These are phyloP conservation scores for Corchorus capsularis DNA, from an alignment of 345 rosid genomes.

Conservation along the genomic window DNA sequence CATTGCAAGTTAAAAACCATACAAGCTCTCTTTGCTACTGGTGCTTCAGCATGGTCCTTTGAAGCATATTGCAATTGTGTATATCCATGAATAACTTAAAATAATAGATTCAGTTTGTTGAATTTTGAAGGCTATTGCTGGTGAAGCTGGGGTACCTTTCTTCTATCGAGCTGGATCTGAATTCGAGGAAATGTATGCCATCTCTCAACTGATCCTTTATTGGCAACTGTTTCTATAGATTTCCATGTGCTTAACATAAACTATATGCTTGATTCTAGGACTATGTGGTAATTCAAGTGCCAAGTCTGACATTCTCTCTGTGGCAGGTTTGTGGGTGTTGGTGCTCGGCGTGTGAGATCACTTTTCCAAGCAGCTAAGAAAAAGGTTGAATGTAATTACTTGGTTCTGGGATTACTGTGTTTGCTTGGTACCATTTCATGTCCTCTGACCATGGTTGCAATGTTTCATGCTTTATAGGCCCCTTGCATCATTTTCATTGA, in stretches of 20 bases:
- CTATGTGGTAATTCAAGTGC: not conserved
- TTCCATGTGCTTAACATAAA: conserved; percentile 6
- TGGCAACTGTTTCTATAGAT: conserved; percentile 1
- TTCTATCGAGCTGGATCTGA: conserved; percentile 99
- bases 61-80: not conserved
- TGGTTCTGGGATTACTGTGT: not conserved
- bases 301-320: conserved; percentile 21
- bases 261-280: conserved; percentile 12
- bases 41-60: not conserved
- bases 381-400: conserved; percentile 40
- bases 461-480: conserved; percentile 37
- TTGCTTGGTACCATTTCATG: conserved; percentile 3
- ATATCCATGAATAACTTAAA: not conserved
- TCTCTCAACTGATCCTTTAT: conserved; percentile 11
- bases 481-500: conserved; percentile 98
- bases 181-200: conserved; percentile 97
- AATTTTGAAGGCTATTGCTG: conserved; percentile 89
- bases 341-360: conserved; percentile 95
- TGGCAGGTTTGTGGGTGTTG: conserved; percentile 98
- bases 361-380: conserved; percentile 97
- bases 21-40: not conserved
- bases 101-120: conserved; percentile 19
- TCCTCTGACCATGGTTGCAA: not conserved
- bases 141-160: conserved; percentile 99
- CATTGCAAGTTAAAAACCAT: not conserved